Base-by-base conservation (phyloP, 2,329 filamentous ascomycete genomes). In the Stachybotrys chlorohalonatus region DNA sequence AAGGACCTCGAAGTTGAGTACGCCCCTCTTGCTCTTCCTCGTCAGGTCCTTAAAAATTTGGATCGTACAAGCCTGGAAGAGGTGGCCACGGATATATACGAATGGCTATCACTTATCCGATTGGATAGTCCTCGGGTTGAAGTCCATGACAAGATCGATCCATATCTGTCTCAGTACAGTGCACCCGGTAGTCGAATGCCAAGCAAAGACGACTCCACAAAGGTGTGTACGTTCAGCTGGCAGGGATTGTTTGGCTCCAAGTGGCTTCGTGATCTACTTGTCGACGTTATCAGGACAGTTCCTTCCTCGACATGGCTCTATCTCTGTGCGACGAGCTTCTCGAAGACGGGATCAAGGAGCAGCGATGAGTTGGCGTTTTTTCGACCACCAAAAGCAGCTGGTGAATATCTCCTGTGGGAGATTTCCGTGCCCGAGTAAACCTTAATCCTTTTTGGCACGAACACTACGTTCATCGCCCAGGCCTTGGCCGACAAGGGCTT, bases 41-140 rank as follows among this genome's bases (percentile, higher is more conserved):
- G 60, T 3, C 59, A 62, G 6, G 55, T 64, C 15, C 61, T 75
- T 47, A 60, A 69, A 50, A 58, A 65, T 2, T 61, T 70, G 42
- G 74, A 75, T 46, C 67, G 70, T 52, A 71, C 74, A 47, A 77
- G 80, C 7, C 74, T 89, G 42, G 83, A 87, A 55, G 83, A 90
- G 24, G 78, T 78, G 57, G 80, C 81, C 1, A 75, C 79, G 0
- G 83, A 85, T 16, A 65, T 86, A 11, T 84, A 91, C 59, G 89
- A 94, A 70, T 94, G 87, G 85, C 65, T 93, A 1, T 84, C 84
- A 2, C 70, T 95, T n/a, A 66, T 86, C 6, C 77, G 80, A 11
- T 74, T 91, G 0, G 71, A 75, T 9, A 90, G 87, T 54, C 82
- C 85, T n/a, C 77, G 88, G 30, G 66, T 92, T 16, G 62, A 69